Base-by-base conservation (phyloP, 495 filamentous ascomycete genomes). In the Hypoxylon fuscum region DNA sequence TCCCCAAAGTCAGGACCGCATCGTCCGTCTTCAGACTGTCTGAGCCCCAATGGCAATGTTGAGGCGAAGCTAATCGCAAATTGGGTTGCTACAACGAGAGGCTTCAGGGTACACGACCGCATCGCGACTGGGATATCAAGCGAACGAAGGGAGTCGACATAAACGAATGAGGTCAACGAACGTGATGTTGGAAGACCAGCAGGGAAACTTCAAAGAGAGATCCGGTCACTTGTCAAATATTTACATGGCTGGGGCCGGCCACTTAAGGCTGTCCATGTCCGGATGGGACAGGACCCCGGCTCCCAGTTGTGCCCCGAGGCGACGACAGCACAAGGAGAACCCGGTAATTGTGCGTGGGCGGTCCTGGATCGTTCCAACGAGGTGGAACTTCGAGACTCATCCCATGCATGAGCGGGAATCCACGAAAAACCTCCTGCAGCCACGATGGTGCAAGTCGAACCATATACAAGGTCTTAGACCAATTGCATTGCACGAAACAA, bases 1-100 rank as follows among this genome's bases (percentile, higher is more conserved):
- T 71, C 75, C 5, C 71, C 77, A 52, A 72, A 62, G 27, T 66
- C 62, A 4, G 74, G 74, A 18, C 74, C 74, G 35, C 74, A 76
- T 23, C 68, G 54, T 10, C 54, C 55, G 32, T 68, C 52, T 4
- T 5, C 27, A 20, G 44, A 17, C 40, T 37, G 23, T 27, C 35
- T 49, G 8, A 62, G 58, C 52, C 47, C 49, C 9, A 38, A n/a
- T 11, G 63, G 58, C 15, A 62, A 35, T 18, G 17, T 41, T 11
- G 27, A 58, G 58, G 63, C 58, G 15, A 47, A 54, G 48, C 49
- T 21, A 44, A 15, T 31, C 18, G 29, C 22, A 21, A 58, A n/a
- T 2, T 21, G 35, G 34, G 46, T 21, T 31, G 44, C 52, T 10
- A 67, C 20, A 5, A 42, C 21, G 27, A 62, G 12, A 49, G 25